These are phyloP conservation scores for Aspergillus versicolor DNA, from an alignment of 2,329 filamentous ascomycete genomes.

Conservation along the genomic window DNA sequence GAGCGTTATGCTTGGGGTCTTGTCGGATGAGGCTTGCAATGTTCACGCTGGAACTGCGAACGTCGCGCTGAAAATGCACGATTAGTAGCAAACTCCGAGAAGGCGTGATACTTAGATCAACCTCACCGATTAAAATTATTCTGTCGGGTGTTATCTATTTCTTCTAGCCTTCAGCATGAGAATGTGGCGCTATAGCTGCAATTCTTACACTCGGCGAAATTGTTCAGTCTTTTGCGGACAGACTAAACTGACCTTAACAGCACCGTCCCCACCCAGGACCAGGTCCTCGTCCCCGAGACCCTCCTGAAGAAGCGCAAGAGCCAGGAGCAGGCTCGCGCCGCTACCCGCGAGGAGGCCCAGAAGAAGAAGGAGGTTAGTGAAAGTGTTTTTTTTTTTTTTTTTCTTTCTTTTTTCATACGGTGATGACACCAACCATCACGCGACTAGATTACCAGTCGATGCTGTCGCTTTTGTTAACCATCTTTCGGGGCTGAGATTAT, in stretches of 20 bases:
- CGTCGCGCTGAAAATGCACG: constrained; percentile 26
- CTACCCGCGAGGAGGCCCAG: constrained; percentile 73
- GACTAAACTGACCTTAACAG: constrained; percentile 77
- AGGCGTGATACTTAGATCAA: constrained; percentile 15
- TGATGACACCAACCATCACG: constrained; percentile 88
- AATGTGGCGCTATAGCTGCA: constrained; percentile 91
- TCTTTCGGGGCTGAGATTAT: constrained; percentile 71
- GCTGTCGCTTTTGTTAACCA: constrained; percentile 72
- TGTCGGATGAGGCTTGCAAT: constrained; percentile 68
- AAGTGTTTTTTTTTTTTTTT: neutral
- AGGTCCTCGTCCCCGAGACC: constrained; percentile 97
- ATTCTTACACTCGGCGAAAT: constrained; percentile 79
- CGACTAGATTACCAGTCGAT: constrained; percentile 95
- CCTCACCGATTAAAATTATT: constrained; percentile 79
- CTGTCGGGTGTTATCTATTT: constrained; percentile 68
- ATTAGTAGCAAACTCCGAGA: constrained; percentile 22
- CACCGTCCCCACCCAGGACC: constrained; percentile 88
- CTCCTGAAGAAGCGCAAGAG: constrained; percentile 99
- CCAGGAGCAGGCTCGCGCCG: constrained; percentile 98
- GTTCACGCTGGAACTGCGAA: constrained; percentile 27
- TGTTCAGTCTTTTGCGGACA: constrained; percentile 64
- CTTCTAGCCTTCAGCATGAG: constrained; percentile 64
- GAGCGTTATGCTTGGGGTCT: constrained; percentile 60
- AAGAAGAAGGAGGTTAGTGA: constrained; percentile 86
- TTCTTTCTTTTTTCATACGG: constrained; percentile 28